Evolutionary conservation across 306 rosid species (phyloP), one percentile per base, ranked within the genome.

Genomic region (Cucurbita argyrosperma): DNA sequence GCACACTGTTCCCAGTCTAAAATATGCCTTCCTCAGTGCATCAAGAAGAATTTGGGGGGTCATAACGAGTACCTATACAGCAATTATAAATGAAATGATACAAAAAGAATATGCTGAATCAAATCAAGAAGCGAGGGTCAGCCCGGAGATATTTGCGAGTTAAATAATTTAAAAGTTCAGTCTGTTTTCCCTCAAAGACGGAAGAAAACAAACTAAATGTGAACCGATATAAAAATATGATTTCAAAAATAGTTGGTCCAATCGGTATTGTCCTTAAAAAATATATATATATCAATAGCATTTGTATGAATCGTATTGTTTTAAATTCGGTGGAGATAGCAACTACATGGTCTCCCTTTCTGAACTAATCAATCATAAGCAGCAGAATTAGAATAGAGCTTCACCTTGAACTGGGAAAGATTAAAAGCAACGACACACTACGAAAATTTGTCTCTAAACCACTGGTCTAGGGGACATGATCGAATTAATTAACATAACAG

Each of bases 1-100:
- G 84, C 90, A 80, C 58, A 85, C 80, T 16, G 67, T 66, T 81
- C 87, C 97, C 58, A 90, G 64, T 10, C 82, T 85, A 76, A 94
- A 45, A 80, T 84, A 90, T 75, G 91, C 97, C 82, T 88, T 94
- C 84, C 92, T 85, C 76, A 90, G 77, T 74, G 87, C 92, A 83
- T 94, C 90, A 81, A 88, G 80, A 73, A 94, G 94, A 82, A 91
- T 86, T 80, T 89, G 97, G 58, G 98, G 98, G 72, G 98, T 89
- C 98, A 94, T 90, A 57, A 94, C 94, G 71, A 94, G 74, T 71
- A 90, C 90, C 98, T 93, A 54, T 40, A 77, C 61, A 15, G 81
- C 70, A 74, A 38, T 58, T 54, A 74, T 11, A 57, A 21, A 74
- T 54, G 42, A 43, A 54, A 19, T 5, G 80, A 51, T 12, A 30